Percentiles rank a stretch among this genome's conserved stretches.
Conservation (phyloP, 140 eudicot genomes). For the Cichorium intybus region DNA sequence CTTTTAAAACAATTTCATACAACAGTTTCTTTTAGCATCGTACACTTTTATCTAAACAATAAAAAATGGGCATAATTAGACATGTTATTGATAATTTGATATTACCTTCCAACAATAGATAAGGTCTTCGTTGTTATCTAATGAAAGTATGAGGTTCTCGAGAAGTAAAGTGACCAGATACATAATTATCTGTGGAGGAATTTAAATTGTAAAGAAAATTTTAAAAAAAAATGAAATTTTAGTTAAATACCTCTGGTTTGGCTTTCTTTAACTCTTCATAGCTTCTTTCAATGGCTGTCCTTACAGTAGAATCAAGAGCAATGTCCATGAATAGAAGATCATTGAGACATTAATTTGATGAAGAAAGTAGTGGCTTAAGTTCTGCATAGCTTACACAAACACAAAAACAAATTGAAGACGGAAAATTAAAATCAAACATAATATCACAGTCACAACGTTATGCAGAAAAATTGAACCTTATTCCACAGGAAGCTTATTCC, state of each 20-base stretch:
- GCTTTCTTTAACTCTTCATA: too few species aligned
- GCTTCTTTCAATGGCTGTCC: too few species aligned
- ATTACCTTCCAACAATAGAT: slow-evolving; percentile 91
- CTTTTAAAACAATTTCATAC: slow-evolving; percentile 34
- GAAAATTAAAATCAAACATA: too few species aligned
- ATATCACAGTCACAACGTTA: too few species aligned
- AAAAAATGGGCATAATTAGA: slow-evolving; percentile 8
- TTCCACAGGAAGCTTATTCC: too few species aligned
- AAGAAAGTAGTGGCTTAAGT: too few species aligned
- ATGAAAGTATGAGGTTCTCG: slow-evolving; percentile 89
- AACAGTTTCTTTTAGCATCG: background rate
- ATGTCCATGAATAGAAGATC: too few species aligned
- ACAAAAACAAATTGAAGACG: too few species aligned
- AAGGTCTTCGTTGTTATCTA: slow-evolving; percentile 85
- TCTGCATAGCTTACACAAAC: slow-evolving; percentile 84
- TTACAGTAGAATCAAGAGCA: too few species aligned
- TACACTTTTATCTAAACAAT: slow-evolving; percentile 3
- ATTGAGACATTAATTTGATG: too few species aligned
- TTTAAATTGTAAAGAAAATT: slow-evolving; percentile 8
- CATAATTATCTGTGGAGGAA: slow-evolving; percentile 72
- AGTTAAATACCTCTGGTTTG: slow-evolving; percentile 60
- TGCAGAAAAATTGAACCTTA: too few species aligned
- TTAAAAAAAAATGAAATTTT: slow-evolving; percentile 1
- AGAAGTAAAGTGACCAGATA: slow-evolving; percentile 82
- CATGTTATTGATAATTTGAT: slow-evolving; percentile 3